Base-by-base conservation (phyloP, 2,329 filamentous ascomycete species). In the Ustulina deusta region DNA sequence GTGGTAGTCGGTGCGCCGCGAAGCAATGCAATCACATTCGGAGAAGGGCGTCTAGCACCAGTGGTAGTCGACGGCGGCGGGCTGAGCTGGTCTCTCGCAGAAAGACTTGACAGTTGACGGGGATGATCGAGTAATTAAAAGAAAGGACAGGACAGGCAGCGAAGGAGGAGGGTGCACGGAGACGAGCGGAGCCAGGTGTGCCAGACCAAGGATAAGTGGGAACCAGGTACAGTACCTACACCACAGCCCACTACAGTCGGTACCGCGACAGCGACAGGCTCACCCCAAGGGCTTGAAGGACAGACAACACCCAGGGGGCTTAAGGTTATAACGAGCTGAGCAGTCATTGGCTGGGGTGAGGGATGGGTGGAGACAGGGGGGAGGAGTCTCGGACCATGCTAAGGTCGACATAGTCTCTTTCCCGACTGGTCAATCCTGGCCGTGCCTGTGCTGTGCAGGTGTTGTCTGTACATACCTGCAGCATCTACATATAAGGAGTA, bases 41-140 rank as follows among this genome's bases (percentile, higher is more conserved):
- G 49, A 56, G 52, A 57, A 49, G 52, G 51, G 48, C 46, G 61
- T 62, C 65, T 46, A 51, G 58, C 55, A 55, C 44, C 60, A 51
- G 65, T 15, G 40, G 29, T n/a, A 46, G 32, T 49, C 49, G 60
- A 44, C 63, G 32, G 38, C 55, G 15, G 63, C 55, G 63, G 56
- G 52, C 38, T 48, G 63, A 56, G 63, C 55, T 67, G 64, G 61
- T 64, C 52, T 67, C 63, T 67, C 66, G 49, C 64, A 69, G 63
- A 65, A 66, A 71, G 64, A 63, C 63, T 46, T 38, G 40, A 49
- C 29, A 22, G 65, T 25, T 56, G 61, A 68, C 66, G 68, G 63
- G 69, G 66, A 66, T 70, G 63, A 62, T 62, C 63, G 46, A 61
- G 63, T 57, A 66, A 63, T 66, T 66, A 63, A 65, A 61, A 54